Base-by-base conservation (phyloP, 169 alveolate species). In the Plasmodium sp. region DNA sequence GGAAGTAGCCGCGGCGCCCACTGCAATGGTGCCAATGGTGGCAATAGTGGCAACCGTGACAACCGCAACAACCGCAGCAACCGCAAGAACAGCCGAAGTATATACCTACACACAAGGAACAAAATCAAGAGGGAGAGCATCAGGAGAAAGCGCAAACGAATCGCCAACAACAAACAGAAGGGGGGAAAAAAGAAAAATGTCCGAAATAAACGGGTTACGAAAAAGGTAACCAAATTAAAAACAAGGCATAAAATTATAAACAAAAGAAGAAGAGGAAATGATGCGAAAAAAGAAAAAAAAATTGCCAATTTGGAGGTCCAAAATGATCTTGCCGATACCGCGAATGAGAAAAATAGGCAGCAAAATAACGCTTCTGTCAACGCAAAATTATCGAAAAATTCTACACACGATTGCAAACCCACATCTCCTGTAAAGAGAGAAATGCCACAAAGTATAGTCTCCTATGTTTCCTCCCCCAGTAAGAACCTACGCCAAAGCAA, bases 191-290 rank as follows among this genome's bases (percentile, higher is more conserved):
- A 83, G 18, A 67, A 56, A 22, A 31, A 54, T 33, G 79, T 39
- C 48, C 18, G 36, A 18, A 62, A 83, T 2, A 83, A 83, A 67
- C 45, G 48, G 22, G 3, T 22, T 22, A 83, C 27, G 41, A 62
- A 36, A 83, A 83, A 83, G 62, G 83, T 62, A 67, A 83, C 92
- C 9, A 83, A 83, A 48, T 67, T 83, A 83, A 83, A 43, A 83
- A 62, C 45, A 31, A 83, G 62, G 33, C 31, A 31, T 58, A 31
- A 31, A 18, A 62, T 36, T 83, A 58, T 22, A 56, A 58, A 31
- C 31, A 67, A 62, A 7, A 83, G 33, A 18, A 83, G 72, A 56
- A 83, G 41, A 62, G 81, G 6, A 67, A 34, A n/a, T 36, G 41
- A 36, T 83, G 16, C 73, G 10, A 54, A 83, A 58, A 67, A 83